These are phyloP conservation scores for Chrysoporthe austroafricana DNA, from an alignment of 2,329 filamentous ascomycete genomes.

Conservation along the genomic window DNA sequence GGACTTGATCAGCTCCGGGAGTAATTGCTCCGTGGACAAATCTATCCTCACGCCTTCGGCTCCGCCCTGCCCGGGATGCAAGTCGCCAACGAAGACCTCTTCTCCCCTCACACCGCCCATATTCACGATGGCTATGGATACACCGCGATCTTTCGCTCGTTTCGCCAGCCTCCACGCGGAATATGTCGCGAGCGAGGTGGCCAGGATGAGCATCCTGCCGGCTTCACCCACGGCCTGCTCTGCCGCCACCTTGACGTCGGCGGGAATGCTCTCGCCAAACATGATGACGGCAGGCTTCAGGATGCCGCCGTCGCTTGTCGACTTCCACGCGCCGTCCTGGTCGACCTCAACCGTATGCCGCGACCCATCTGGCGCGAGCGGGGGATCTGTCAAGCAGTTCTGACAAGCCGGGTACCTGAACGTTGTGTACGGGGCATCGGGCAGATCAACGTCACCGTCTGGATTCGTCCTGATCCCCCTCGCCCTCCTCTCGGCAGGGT, in stretches of 20 bases:
- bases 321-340: slow-evolving; percentile 76
- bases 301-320: slow-evolving; percentile 71
- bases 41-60: slow-evolving; percentile 60
- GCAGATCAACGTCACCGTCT: slow-evolving; percentile 91
- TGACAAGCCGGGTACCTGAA: slow-evolving; percentile 93
- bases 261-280: slow-evolving; percentile 88
- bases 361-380: slow-evolving; percentile 57
- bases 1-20: slow-evolving; percentile 60
- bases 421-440: slow-evolving; percentile 82
- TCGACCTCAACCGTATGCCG: slow-evolving; percentile 70
- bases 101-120: slow-evolving; percentile 83
- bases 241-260: slow-evolving; percentile 71
- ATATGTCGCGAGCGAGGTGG: slow-evolving; percentile 91
- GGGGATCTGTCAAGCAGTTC: slow-evolving; percentile 70
- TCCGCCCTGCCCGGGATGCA: slow-evolving; percentile 57
- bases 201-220: slow-evolving; percentile 75
- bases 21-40: slow-evolving; percentile 58
- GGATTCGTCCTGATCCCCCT: slow-evolving; percentile 84
- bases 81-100: slow-evolving; percentile 67
- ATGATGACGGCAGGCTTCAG: slow-evolving; percentile 93
- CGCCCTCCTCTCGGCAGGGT: slow-evolving; percentile 68
- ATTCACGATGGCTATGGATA: slow-evolving; percentile 87
- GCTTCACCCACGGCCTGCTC: slow-evolving; percentile 81
- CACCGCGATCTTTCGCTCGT: slow-evolving; percentile 77
- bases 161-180: slow-evolving; percentile 91